Conservation (phyloP, 169 alveolate species). For the Babesia gibsoni region DNA sequence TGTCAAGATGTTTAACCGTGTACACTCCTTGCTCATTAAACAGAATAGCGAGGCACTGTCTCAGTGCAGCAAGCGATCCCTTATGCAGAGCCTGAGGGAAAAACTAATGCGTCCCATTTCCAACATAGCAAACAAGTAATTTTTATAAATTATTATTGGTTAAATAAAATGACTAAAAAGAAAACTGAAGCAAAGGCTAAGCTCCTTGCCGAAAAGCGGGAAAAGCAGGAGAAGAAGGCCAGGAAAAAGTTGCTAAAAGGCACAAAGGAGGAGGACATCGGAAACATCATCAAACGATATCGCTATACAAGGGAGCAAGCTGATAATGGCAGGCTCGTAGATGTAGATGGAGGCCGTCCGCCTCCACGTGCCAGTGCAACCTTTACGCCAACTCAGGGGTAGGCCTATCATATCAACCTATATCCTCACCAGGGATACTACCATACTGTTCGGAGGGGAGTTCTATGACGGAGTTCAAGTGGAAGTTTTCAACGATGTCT, state of each 20-base stretch:
- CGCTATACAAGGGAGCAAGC: slow-evolving; percentile 3
- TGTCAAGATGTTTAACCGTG: neutral
- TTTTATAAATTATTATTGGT: neutral
- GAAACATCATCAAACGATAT: slow-evolving; percentile 4
- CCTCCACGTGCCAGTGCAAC: slow-evolving; percentile 76
- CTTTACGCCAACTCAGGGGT: slow-evolving; percentile 68
- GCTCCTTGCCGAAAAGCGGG: slow-evolving; percentile 39
- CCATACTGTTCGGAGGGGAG: slow-evolving; percentile 88
- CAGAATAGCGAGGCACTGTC: neutral
- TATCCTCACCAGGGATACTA: slow-evolving; percentile 62
- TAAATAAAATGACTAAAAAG: slow-evolving; percentile 14
- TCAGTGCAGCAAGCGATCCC: neutral
- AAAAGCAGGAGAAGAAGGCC: slow-evolving; percentile 52
- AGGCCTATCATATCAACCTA: neutral
- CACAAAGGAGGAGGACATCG: slow-evolving; percentile 27
- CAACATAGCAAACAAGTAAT: neutral
- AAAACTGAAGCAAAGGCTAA: slow-evolving; percentile 47
- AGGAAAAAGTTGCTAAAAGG: slow-evolving; percentile 40
- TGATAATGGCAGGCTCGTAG: slow-evolving; percentile 39
- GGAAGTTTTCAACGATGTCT: slow-evolving; percentile 79
- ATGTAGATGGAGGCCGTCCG: slow-evolving; percentile 52
- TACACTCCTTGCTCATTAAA: neutral
- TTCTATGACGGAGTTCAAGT: slow-evolving; percentile 81
- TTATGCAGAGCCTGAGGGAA: neutral
- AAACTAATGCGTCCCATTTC: neutral